Conservation (phyloP, 78 protist genomes). For the Ministeria vibrans region DNA sequence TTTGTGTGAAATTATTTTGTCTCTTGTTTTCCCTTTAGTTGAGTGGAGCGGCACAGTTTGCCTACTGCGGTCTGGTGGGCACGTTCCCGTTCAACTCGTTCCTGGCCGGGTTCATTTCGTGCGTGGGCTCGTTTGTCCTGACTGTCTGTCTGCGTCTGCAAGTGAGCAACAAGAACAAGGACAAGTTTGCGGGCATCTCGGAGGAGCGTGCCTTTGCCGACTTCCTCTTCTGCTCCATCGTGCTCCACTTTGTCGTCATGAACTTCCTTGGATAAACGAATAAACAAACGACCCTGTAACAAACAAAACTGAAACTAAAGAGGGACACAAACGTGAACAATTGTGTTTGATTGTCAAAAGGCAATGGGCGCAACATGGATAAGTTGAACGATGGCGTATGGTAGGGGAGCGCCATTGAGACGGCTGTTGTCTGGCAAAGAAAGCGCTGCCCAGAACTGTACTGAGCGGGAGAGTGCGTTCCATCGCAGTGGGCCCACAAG, state of each 20-base stretch:
- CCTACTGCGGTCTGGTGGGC: constrained; percentile 61
- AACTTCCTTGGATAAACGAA: constrained; percentile 67
- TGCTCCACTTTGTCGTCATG: constrained; percentile 65
- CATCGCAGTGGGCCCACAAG: too few relatives aligned
- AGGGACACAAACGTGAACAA: too few relatives aligned
- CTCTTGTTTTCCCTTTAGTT: neutral
- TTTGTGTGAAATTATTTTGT: neutral
- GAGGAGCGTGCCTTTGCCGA: constrained; percentile 64
- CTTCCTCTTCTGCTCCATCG: constrained; percentile 50
- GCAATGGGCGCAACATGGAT: too few relatives aligned
- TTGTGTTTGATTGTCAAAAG: too few relatives aligned
- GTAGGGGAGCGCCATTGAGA: too few relatives aligned
- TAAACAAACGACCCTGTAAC: too few relatives aligned
- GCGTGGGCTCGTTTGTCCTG: constrained; percentile 56
- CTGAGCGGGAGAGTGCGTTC: too few relatives aligned
- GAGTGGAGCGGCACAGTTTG: constrained; percentile 51
- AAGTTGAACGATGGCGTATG: too few relatives aligned
- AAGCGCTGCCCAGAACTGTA: too few relatives aligned
- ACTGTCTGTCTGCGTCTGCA: constrained; percentile 61
- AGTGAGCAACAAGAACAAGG: constrained; percentile 32
- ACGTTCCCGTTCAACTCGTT: constrained; percentile 73
- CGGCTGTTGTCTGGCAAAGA: too few relatives aligned
- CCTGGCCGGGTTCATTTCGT: constrained; percentile 61
- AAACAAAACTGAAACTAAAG: too few relatives aligned
- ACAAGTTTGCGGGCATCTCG: constrained; percentile 25